Evolutionary conservation across 2,329 filamentous ascomycete genomes (phyloP).

Genomic region (Rachicladosporium sp.): DNA sequence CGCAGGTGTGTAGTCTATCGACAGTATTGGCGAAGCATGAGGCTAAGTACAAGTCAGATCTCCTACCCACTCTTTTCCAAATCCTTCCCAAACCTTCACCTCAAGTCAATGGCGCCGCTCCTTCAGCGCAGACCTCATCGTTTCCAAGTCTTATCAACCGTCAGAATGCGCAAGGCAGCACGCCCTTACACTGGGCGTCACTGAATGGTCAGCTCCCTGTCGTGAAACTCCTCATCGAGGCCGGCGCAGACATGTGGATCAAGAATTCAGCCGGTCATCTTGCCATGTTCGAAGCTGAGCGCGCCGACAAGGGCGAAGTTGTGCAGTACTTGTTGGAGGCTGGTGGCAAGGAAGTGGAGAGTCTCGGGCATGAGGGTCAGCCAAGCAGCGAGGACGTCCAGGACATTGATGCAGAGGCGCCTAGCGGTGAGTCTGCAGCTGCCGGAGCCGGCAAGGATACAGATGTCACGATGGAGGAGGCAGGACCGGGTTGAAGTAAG

Average conservation of each 20-base stretch:
- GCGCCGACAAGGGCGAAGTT: constrained; percentile 37
- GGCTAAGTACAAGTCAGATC: too few species aligned
- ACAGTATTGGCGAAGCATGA: too few species aligned
- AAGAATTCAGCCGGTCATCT: constrained; percentile 75
- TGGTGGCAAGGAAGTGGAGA: constrained; percentile 30
- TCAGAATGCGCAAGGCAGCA: constrained; percentile 75
- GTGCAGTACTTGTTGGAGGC: constrained; percentile 36
- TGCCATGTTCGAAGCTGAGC: constrained; percentile 38
- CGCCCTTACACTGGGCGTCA: constrained; percentile 85
- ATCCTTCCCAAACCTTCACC: constrained; percentile 5
- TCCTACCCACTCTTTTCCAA: constrained; percentile 7
- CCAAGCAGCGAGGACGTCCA: constrained; percentile 2
- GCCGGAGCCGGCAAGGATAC: too few species aligned
- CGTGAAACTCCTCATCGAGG: constrained; percentile 63
- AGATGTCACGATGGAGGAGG: too few species aligned
- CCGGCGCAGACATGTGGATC: constrained; percentile 64
- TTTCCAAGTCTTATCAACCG: constrained; percentile 46
- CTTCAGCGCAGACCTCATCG: constrained; percentile 18
- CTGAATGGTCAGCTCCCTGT: constrained; percentile 74
- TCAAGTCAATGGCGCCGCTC: constrained; percentile 3
- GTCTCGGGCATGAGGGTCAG: constrained; percentile 9
- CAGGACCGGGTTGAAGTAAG: too few species aligned
- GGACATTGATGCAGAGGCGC: too few species aligned
- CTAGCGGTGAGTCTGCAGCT: too few species aligned
- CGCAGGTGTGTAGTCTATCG: constrained; percentile 38